These are phyloP conservation scores for Tylopilus rubrobrunneus DNA, from an alignment of 768 basidiomycete genomes.

Conservation along the genomic window DNA sequence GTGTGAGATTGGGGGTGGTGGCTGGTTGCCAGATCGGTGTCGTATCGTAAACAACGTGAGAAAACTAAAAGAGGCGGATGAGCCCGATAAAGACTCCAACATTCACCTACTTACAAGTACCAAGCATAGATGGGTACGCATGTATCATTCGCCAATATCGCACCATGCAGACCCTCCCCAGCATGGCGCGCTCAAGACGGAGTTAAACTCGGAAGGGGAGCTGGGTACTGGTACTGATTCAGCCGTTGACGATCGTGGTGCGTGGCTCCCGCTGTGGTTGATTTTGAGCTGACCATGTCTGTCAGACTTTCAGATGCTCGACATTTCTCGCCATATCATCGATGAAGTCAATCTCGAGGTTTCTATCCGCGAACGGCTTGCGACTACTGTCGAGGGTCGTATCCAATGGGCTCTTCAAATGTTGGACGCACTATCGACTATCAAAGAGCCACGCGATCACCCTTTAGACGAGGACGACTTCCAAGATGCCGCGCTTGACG, in stretches of 20 bases:
- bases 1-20: too few species aligned
- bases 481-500: slow-evolving; percentile 39
- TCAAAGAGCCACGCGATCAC: slow-evolving; percentile 12
- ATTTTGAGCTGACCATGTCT: not conserved
- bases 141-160: slow-evolving; percentile 19
- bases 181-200: slow-evolving; percentile 9
- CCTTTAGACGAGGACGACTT: slow-evolving; percentile 30
- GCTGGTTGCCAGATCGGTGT: too few species aligned
- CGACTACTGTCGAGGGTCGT: slow-evolving; percentile 40
- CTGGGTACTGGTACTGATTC: slow-evolving; percentile 1
- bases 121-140: slow-evolving; percentile 22
- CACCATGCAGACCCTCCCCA: slow-evolving; percentile 14
- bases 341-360: slow-evolving; percentile 46
- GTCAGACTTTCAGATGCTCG: slow-evolving; percentile 12
- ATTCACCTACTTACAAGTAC: not conserved
- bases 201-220: slow-evolving; percentile 10
- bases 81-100: too few species aligned
- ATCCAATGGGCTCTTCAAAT: slow-evolving; percentile 45
- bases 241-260: slow-evolving; percentile 16
- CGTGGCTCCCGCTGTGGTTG: not conserved
- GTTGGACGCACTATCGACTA: slow-evolving; percentile 31
- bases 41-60: too few species aligned
- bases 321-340: slow-evolving; percentile 15
- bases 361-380: slow-evolving; percentile 38
- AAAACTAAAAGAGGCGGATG: too few species aligned